Percentiles rank a stretch among this genome's conserved stretches.
phyloP scores from a whole-genome alignment of 2,329 filamentous ascomycete genomes.

The Trichoderma brevicompactum region DNA sequence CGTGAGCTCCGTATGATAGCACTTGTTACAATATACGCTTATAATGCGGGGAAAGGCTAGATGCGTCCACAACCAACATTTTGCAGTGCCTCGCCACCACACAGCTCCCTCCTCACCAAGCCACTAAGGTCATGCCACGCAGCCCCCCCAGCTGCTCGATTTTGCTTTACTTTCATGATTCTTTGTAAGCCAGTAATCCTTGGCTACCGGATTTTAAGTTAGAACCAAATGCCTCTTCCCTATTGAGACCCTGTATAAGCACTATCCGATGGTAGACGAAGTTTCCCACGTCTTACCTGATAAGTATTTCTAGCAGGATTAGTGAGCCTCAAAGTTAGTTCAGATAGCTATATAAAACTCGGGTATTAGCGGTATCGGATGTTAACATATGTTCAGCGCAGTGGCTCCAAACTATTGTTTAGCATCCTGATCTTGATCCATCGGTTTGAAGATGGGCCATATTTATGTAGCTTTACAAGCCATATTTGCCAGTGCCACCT shows the following conservation, averaged over 20 bases:
- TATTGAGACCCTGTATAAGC: not conserved
- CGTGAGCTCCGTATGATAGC: not conserved
- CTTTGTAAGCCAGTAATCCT: not conserved
- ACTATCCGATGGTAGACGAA: not conserved
- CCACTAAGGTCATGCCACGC: slow-evolving; percentile 7
- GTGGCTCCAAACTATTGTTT: too few relatives aligned
- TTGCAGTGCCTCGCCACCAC: not conserved
- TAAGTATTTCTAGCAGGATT: not conserved
- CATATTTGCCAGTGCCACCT: too few relatives aligned
- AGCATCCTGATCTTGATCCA: too few relatives aligned
- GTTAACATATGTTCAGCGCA: too few relatives aligned
- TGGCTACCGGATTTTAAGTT: not conserved
- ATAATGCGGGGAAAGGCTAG: not conserved
- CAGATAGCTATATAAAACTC: not conserved
- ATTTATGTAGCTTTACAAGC: too few relatives aligned
- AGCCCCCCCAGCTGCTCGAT: not conserved
- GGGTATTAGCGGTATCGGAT: not conserved
- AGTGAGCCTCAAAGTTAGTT: not conserved
- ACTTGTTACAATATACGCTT: not conserved
- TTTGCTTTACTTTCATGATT: not conserved
- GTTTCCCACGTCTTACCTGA: not conserved
- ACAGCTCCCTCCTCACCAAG: not conserved
- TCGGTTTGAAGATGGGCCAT: too few relatives aligned
- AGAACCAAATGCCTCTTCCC: not conserved
- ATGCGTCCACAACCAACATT: not conserved